Base-by-base conservation (phyloP, 371 early-diverging fungal species). In the Syncephalastrum contaminatum region DNA sequence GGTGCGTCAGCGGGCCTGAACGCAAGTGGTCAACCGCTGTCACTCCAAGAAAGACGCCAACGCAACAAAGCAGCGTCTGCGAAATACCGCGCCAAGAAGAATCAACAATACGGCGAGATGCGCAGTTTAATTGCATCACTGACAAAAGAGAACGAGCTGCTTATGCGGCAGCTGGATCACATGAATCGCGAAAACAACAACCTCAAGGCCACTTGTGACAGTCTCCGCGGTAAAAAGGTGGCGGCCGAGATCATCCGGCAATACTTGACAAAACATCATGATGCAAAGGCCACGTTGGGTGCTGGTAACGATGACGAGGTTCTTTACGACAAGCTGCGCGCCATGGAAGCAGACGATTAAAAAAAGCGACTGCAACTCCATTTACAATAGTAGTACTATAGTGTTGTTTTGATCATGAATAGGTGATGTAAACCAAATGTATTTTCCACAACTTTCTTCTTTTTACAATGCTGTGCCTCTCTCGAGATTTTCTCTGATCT, bases 401-500 rank as follows among this genome's bases (percentile, higher is more conserved):
- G 36, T 30, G 36, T 30, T 30, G 36, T 30, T 30, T 30, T 30
- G 36, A 30, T 30, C 36, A 30, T 5, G 36, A 30, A 30, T 30
- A 30, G 36, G 36, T 30, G 36, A 30, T 30, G 36, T 30, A 30
- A 30, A 30, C 36, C 36, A 30, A 30, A 30, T 30, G 36, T 30
- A 30, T 30, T 30, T 30, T 30, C 36, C 36, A 0, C 48, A 18
- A 21, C 48, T 47, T 59, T 30, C 36, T 10, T 1, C 10, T 30
- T 8, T 30, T 12, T 77, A 88, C 59, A 88, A 66, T 1, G 89
- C 89, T 20, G 94, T 94, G 2, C 94, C 94, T 61, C 94, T 84
- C 63, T 93, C 94, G 59, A 93, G 84, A 59, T 84, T 89, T 50
- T 90, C 97, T 39, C 87, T 86, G 56, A 96, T 95, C 56, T 96